phyloP scores from a whole-genome alignment of 371 early-diverging fungal species.

The Syncephalastrum contaminatum region DNA sequence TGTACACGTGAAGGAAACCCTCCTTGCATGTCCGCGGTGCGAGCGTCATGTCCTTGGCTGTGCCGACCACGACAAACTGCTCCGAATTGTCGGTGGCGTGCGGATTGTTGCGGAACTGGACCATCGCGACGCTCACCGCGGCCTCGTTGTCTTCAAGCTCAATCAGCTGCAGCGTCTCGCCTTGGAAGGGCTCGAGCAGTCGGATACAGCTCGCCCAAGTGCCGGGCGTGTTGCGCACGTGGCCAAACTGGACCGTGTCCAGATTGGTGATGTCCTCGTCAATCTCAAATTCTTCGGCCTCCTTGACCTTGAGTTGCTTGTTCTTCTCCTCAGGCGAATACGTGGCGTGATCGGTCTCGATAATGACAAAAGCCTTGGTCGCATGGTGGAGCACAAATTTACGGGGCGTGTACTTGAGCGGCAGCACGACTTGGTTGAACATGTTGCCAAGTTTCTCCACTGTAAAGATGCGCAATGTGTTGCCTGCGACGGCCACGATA shows the following conservation, averaged over 20 bases:
- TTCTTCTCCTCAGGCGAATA: slow-evolving; percentile 66
- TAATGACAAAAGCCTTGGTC: slow-evolving; percentile 81
- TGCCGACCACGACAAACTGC: slow-evolving; percentile 82
- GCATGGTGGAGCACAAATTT: slow-evolving; percentile 71
- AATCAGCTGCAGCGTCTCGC: slow-evolving; percentile 65
- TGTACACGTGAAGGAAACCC: slow-evolving; percentile 79
- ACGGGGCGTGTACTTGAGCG: slow-evolving; percentile 89
- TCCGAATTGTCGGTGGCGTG: slow-evolving; percentile 37
- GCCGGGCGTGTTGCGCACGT: slow-evolving; percentile 66
- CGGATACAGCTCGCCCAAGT: slow-evolving; percentile 91
- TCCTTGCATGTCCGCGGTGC: slow-evolving; percentile 69
- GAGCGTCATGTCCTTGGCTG: slow-evolving; percentile 71
- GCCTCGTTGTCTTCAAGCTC: slow-evolving; percentile 89
- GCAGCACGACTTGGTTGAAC: slow-evolving; percentile 84
- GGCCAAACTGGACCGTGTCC: slow-evolving; percentile 67
- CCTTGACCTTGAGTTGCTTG: slow-evolving; percentile 54
- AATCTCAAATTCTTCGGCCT: slow-evolving; percentile 52
- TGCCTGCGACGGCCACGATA: slow-evolving; percentile 86
- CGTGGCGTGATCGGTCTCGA: slow-evolving; percentile 86
- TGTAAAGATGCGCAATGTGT: slow-evolving; percentile 81
- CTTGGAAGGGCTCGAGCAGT: slow-evolving; percentile 80
- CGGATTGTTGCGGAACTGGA: slow-evolving; percentile 69
- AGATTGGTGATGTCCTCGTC: slow-evolving; percentile 49
- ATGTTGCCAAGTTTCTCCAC: slow-evolving; percentile 82
- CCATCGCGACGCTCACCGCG: slow-evolving; percentile 78